phyloP scores from a whole-genome alignment of 129 eudicot genomes.

The Apium graveolens region DNA sequence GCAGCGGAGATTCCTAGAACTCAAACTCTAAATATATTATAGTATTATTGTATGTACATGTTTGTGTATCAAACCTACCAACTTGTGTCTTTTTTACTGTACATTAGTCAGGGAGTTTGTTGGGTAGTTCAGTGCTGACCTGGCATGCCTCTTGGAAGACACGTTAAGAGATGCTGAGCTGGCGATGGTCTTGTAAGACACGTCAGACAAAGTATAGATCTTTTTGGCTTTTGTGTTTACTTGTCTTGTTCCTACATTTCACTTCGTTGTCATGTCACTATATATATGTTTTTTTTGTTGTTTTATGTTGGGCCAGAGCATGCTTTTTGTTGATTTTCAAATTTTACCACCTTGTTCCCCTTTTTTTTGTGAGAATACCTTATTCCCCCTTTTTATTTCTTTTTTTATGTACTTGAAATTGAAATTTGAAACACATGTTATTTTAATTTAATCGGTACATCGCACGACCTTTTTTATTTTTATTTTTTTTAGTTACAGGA shows the following conservation, averaged over 20 bases:
- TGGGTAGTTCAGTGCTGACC: not conserved
- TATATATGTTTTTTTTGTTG: too few relatives aligned
- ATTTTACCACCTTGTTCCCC: not conserved
- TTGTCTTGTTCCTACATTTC: not conserved
- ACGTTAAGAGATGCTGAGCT: not conserved
- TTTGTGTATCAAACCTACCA: not conserved
- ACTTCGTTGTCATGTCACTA: not conserved
- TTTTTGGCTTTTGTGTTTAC: not conserved
- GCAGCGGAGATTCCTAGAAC: constrained; percentile 36
- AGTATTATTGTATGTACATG: not conserved
- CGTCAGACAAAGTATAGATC: not conserved
- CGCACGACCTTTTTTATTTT: too few relatives aligned
- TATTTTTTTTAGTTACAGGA: too few relatives aligned
- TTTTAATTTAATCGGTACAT: too few relatives aligned
- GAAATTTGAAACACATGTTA: too few relatives aligned
- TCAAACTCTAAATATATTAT: not conserved
- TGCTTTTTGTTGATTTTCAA: not conserved
- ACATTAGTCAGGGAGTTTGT: not conserved
- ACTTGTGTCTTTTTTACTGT: not conserved
- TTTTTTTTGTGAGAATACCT: too few relatives aligned
- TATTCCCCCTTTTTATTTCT: too few relatives aligned
- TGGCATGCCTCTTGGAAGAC: not conserved
- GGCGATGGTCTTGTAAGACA: not conserved
- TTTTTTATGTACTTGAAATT: too few relatives aligned
- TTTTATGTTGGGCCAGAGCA: not conserved